phyloP scores from a whole-genome alignment of 1,139 yeast genomes.

The Candida pseudocylindracea region DNA sequence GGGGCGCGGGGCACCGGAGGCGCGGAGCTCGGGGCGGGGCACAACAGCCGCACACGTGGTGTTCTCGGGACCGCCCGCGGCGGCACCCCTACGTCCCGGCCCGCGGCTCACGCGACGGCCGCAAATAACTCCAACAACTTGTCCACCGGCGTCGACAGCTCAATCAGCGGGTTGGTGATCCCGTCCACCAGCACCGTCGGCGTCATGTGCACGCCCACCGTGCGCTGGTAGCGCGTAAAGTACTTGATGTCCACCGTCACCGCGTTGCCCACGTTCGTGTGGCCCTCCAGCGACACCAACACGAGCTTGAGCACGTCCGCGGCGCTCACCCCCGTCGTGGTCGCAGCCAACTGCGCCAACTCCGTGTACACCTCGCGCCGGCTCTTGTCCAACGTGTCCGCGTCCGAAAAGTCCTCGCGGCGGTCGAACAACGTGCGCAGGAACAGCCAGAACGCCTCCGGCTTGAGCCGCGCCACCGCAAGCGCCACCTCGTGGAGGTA shows the following conservation, averaged over 20 bases:
- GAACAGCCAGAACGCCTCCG: constrained; percentile 37
- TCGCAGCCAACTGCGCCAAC: no score
- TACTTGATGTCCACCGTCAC: constrained; percentile 45
- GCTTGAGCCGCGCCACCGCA: constrained; percentile 38
- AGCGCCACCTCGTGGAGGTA: constrained; percentile 51
- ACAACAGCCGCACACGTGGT: no score
- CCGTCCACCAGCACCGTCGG: constrained; percentile 72
- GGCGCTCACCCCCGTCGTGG: no score
- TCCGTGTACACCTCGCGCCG: constrained; percentile 28
- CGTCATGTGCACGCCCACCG: constrained; percentile 62
- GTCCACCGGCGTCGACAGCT: no score
- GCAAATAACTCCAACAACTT: no score
- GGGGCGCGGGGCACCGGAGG: no score
- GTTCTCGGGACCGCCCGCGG: no score
- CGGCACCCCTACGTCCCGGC: no score
- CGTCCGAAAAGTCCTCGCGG: constrained; percentile 36
- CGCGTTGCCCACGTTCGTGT: constrained; percentile 33
- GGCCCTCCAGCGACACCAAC: constrained; percentile 5
- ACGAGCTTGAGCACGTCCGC: no score
- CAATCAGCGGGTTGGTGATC: constrained; percentile 10
- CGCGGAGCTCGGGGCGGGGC: no score
- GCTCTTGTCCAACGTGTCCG: constrained; percentile 26
- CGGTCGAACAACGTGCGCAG: constrained; percentile 30
- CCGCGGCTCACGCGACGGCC: no score
- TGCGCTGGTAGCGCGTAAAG: constrained; percentile 51